Conservation (phyloP, 768 basidiomycete genomes). For the Leucosporidium yakuticum region DNA sequence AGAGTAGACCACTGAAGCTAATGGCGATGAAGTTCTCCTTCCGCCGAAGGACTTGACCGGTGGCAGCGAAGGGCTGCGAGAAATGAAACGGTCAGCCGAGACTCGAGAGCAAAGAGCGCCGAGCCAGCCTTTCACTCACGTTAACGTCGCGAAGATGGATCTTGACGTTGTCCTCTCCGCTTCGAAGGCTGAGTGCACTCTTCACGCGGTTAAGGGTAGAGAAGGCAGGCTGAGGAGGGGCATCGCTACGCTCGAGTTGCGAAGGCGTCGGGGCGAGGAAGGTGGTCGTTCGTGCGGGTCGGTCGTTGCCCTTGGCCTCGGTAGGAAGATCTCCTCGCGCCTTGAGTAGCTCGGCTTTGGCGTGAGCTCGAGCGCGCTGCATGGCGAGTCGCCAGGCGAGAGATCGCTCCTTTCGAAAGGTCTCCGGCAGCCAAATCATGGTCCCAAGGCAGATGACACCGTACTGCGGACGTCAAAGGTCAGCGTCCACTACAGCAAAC, state of each 20-base stretch:
- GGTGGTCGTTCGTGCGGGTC: not conserved
- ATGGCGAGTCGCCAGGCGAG: constrained; percentile 67
- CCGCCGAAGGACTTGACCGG: constrained; percentile 14
- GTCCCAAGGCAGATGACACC: constrained; percentile 19
- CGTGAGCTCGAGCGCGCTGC: constrained; percentile 41
- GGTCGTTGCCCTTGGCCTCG: not conserved
- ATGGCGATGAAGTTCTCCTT: constrained; percentile 24
- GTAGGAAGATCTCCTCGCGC: constrained; percentile 3
- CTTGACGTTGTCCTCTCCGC: constrained; percentile 35
- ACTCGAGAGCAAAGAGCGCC: not conserved
- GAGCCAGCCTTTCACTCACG: constrained; percentile 36
- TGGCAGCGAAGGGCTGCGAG: constrained; percentile 14
- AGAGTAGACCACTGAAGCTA: constrained; percentile 55
- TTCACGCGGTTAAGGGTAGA: not conserved
- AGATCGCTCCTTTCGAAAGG: constrained; percentile 76
- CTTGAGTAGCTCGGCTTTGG: constrained; percentile 5
- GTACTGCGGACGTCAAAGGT: constrained; percentile 5
- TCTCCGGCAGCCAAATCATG: constrained; percentile 64
- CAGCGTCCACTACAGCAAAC: not conserved
- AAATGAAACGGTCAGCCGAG: not conserved
- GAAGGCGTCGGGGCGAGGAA: too few species aligned
- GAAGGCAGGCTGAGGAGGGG: too few species aligned
- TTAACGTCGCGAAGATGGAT: constrained; percentile 47
- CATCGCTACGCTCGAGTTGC: too few species aligned
- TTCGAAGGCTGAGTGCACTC: constrained; percentile 5